phyloP scores from a whole-genome alignment of 345 rosid species.

The Bruguiera parviflora region DNA sequence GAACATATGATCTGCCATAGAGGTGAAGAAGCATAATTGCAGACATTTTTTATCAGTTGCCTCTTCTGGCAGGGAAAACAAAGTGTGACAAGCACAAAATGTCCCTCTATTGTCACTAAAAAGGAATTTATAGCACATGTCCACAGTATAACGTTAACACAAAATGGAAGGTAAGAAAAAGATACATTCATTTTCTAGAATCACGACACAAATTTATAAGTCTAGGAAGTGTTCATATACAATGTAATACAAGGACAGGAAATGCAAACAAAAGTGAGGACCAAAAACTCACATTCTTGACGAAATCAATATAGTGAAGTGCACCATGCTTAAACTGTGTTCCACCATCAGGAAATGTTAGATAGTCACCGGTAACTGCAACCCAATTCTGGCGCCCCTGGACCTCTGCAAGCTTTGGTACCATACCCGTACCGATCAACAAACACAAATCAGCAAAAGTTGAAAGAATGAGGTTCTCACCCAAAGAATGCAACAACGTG shows the following conservation, averaged over 20 bases:
- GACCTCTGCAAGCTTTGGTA: conserved; percentile 75
- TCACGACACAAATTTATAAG: background rate
- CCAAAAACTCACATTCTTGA: conserved; percentile 53
- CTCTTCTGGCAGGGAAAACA: too few relatives aligned
- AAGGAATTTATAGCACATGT: too few relatives aligned
- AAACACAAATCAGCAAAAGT: conserved; percentile 1
- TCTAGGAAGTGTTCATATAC: background rate
- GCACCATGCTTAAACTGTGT: conserved; percentile 95
- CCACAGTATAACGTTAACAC: too few relatives aligned
- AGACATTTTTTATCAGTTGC: too few relatives aligned
- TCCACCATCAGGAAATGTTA: conserved; percentile 97
- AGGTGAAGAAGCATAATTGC: too few relatives aligned
- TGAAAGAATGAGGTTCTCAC: background rate
- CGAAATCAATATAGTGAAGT: conserved; percentile 88
- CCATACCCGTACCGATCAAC: conserved; percentile 62
- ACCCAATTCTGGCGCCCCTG: conserved; percentile 99
- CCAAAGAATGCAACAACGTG: background rate
- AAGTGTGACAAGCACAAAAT: too few relatives aligned
- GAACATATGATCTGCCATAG: too few relatives aligned
- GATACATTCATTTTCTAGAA: background rate
- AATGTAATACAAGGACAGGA: background rate
- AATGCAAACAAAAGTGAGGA: background rate
- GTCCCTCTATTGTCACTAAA: too few relatives aligned
- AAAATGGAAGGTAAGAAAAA: too few relatives aligned
- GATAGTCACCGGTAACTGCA: conserved; percentile 82